A percentile compares a stretch with the other conserved stretches of the same genome.
These are phyloP conservation scores for Schizonepeta tenuifolia DNA, from an alignment of 257 asterid species.

Conservation along the genomic window DNA sequence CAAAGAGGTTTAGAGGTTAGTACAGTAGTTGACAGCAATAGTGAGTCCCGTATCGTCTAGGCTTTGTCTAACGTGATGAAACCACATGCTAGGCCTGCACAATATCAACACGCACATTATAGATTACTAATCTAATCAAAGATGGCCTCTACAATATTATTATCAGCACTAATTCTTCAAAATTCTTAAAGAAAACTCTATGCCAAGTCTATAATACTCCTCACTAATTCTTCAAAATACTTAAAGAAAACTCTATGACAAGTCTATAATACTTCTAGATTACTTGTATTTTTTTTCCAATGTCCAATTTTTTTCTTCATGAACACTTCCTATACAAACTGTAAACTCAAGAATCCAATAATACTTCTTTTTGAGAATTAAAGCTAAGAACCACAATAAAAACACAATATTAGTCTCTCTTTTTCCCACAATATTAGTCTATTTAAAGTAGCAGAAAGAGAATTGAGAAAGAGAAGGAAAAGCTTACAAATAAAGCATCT, in stretches of 20 bases:
- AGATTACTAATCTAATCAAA: background rate
- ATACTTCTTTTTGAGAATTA: background rate
- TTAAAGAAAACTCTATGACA: background rate
- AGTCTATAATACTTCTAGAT: background rate
- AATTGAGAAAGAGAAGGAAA: constrained; percentile 16
- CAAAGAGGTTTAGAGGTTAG: constrained; percentile 18
- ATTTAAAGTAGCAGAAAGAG: background rate
- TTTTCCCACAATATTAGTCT: background rate
- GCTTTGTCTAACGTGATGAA: constrained; percentile 83
- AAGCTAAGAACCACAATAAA: constrained; percentile 3
- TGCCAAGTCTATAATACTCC: background rate
- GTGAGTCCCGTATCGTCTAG: constrained; percentile 71
- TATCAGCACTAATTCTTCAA: background rate
- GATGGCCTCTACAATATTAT: background rate
- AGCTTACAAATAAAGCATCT: constrained; percentile 88
- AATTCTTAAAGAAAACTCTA: background rate
- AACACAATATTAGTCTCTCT: background rate
- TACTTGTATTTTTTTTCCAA: background rate
- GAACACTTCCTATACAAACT: background rate
- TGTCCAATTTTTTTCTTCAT: background rate
- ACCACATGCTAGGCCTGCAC: constrained; percentile 99
- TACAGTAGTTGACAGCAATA: constrained; percentile 87
- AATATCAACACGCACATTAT: constrained; percentile 13
- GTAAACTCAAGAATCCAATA: background rate
- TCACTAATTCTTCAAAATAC: no score